Conservation (phyloP, 164 flowering plant genomes). For the Umbellularia californica region DNA sequence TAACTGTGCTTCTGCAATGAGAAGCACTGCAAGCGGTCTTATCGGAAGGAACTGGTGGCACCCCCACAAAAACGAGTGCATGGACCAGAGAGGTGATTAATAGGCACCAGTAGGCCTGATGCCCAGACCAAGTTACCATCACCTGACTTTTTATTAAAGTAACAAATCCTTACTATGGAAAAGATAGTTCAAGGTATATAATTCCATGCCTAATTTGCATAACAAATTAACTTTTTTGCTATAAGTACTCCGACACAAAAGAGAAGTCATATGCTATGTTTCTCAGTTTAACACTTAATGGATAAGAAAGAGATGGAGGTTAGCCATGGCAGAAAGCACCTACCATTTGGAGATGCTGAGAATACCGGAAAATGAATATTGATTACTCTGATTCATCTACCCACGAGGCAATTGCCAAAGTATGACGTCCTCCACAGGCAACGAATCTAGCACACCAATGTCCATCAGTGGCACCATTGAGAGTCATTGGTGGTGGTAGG, state of each 20-base stretch:
- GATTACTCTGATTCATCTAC: constrained; percentile 14
- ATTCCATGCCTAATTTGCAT: neutral
- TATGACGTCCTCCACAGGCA: constrained; percentile 99
- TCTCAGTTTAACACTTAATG: neutral
- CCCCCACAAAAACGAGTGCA: no score
- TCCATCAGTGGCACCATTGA: constrained; percentile 27
- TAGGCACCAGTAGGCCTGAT: no score
- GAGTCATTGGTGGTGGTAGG: constrained; percentile 46
- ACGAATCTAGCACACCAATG: constrained; percentile 81
- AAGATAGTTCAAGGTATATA: neutral
- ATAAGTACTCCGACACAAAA: neutral
- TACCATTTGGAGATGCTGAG: neutral
- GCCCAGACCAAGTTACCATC: no score
- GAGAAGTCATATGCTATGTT: neutral
- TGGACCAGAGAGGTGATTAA: no score
- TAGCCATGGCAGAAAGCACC: neutral
- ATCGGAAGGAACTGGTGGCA: no score
- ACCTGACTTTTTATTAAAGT: no score
- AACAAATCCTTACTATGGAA: no score
- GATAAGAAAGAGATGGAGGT: neutral
- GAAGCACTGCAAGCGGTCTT: no score
- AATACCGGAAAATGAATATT: neutral
- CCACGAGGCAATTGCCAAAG: constrained; percentile 77
- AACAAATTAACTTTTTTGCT: neutral
- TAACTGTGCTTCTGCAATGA: no score